phyloP scores from a whole-genome alignment of 768 basidiomycete species.

The Russula emetica region DNA sequence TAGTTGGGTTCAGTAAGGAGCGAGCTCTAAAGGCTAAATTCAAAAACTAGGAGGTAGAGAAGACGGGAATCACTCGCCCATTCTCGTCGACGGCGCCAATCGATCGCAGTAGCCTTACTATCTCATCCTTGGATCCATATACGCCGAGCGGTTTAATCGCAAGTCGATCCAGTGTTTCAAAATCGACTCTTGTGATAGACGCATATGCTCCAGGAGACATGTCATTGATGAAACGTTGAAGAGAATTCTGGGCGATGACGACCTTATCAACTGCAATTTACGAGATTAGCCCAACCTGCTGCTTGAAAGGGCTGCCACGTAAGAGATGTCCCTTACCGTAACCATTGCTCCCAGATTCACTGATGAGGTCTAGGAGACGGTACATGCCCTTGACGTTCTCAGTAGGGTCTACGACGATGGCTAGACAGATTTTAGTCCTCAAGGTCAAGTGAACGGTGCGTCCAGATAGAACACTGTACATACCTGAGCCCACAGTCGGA shows the following conservation, averaged over 20 bases:
- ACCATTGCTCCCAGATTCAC: constrained; percentile 47
- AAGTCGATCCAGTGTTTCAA: constrained; percentile 46
- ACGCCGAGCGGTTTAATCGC: constrained; percentile 50
- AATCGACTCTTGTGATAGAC: constrained; percentile 54
- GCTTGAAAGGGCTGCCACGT: neutral
- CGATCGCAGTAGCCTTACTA: constrained; percentile 43
- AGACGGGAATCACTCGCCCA: constrained; percentile 37
- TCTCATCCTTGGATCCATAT: constrained; percentile 52
- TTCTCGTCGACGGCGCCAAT: constrained; percentile 38
- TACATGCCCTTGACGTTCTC: constrained; percentile 43
- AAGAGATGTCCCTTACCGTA: constrained; percentile 38
- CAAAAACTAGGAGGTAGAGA: neutral
- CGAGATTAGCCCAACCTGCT: neutral
- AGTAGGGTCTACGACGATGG: neutral
- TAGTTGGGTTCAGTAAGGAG: constrained; percentile 25
- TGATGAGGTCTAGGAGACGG: constrained; percentile 50
- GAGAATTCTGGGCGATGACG: constrained; percentile 50
- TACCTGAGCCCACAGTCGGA: neutral
- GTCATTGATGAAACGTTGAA: constrained; percentile 46
- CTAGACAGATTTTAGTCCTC: neutral
- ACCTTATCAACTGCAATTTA: constrained; percentile 51
- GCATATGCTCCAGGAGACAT: constrained; percentile 48
- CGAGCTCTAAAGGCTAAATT: constrained; percentile 23
- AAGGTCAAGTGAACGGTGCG: neutral
- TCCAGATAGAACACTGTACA: neutral